phyloP scores from a whole-genome alignment of 2,329 filamentous ascomycete genomes.

The Bipolaris bicolor region DNA sequence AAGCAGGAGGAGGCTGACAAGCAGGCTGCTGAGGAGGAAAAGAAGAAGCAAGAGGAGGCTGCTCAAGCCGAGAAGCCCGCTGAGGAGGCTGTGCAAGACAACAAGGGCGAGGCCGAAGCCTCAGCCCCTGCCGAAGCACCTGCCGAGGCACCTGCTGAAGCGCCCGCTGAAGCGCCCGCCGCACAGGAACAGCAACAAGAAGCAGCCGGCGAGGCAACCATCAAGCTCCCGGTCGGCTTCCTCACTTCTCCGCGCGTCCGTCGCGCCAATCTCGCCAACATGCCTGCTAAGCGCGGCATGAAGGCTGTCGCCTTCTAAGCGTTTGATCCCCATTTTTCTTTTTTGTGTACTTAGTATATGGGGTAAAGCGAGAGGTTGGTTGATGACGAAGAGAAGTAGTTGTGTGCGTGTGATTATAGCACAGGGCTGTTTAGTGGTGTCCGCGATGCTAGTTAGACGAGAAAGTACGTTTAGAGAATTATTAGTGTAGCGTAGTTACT shows the following conservation, averaged over 20 bases:
- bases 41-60: not conserved
- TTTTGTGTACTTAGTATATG: not conserved
- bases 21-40: not conserved
- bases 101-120: too few species aligned
- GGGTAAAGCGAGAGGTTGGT: too few species aligned
- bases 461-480: too few species aligned
- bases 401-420: too few species aligned
- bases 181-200: not conserved
- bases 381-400: too few species aligned
- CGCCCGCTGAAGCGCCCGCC: not conserved
- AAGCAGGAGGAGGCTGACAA: not conserved
- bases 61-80: not conserved
- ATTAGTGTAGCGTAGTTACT: too few species aligned
- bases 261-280: not conserved
- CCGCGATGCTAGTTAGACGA: too few species aligned
- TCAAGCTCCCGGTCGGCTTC: conserved; percentile 17
- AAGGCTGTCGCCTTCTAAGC: conserved; percentile 5
- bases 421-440: too few species aligned
- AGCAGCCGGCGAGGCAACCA: conserved; percentile 4
- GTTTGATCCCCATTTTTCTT: not conserved
- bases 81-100: not conserved
- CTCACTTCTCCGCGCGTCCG: conserved; percentile 7
- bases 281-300: conserved; percentile 11
- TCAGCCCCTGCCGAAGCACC: not conserved
- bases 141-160: not conserved